Conservation (phyloP, 2,329 filamentous ascomycete genomes). For the Xylariaceae sp. region DNA sequence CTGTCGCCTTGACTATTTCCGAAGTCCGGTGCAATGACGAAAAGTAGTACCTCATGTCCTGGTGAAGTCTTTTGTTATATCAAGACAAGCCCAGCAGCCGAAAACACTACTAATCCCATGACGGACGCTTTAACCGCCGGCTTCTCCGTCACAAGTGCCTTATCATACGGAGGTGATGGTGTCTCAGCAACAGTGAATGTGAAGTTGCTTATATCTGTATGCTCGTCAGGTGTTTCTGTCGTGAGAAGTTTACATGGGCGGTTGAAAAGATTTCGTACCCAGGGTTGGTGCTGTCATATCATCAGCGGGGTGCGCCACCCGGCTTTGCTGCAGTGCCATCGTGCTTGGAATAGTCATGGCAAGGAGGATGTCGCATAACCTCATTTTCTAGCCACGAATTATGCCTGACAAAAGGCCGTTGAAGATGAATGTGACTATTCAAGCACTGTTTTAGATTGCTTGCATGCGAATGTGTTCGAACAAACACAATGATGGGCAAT, state of each 20-base stretch:
- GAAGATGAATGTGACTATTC: conserved; percentile 4
- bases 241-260: background rate
- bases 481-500: background rate
- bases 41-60: background rate
- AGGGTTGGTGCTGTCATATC: conserved; percentile 14
- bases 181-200: conserved; percentile 20
- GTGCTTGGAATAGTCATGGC: conserved; percentile 16
- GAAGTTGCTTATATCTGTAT: conserved; percentile 21
- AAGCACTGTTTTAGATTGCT: background rate
- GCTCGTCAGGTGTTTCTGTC: conserved; percentile 14
- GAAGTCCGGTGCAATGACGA: conserved; percentile 25
- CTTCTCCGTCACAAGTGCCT: conserved; percentile 25
- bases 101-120: conserved; percentile 32
- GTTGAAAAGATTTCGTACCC: conserved; percentile 16
- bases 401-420: background rate
- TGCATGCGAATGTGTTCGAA: conserved; percentile 4
- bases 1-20: background rate
- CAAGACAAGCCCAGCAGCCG: conserved; percentile 29
- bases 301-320: conserved; percentile 18
- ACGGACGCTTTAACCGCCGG: conserved; percentile 29
- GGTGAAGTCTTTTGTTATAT: conserved; percentile 21
- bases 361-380: conserved; percentile 19
- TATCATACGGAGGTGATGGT: conserved; percentile 17
- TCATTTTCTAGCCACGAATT: conserved; percentile 20
- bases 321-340: conserved; percentile 20